Base-by-base conservation (phyloP, 805 yeast genomes). In the Saturnispora bothae region DNA sequence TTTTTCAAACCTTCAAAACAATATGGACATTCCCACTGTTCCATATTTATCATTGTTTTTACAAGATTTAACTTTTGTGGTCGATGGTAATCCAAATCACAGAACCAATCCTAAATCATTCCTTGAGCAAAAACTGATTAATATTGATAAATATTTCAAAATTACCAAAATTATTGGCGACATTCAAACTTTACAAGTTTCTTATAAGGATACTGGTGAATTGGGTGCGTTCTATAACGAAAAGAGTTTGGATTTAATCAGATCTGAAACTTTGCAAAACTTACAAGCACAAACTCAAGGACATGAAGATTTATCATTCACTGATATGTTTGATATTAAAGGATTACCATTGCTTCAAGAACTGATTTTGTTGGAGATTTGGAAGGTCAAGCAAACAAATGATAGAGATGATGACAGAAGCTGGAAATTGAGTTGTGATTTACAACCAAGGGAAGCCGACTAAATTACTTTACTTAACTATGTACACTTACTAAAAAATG, bases 41-140 rank as follows among this genome's bases (percentile, higher is more conserved):
- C 94, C 94, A 14, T 83, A 81, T 52, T 67, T 82, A 41, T 77
- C 81, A 33, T 59, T 83, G 38, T 82, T 79, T 54, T 60, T 83
- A 32, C 92, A 80, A 57, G 94, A 83, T 57, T 64, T 83, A 49
- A 81, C 88, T 0, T 81, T 82, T 59, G 74, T 81, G n/a, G 70
- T 76, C 36, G 94, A 83, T 48, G 89, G 92, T n/a, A 82, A 82
- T 52, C 69, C 80, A 28, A 78, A 74, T 48, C 76, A 63, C 53
- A 65, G 88, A 52, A 71, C 66, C 43, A 72, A 75, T 43, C 59
- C 69, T 18, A 64, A 63, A 38, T 55, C 62, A 5, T 72, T 73
- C 49, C 61, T 73, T 49, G 67, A 67, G 44, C 74, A 72, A 49
- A 72, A 71, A 48, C 62, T 79, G 45, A 73, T 83, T 50, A 81